These are phyloP conservation scores for Phytophthora ohioensis DNA, from an alignment of 352 stramenopile species.

Conservation along the genomic window DNA sequence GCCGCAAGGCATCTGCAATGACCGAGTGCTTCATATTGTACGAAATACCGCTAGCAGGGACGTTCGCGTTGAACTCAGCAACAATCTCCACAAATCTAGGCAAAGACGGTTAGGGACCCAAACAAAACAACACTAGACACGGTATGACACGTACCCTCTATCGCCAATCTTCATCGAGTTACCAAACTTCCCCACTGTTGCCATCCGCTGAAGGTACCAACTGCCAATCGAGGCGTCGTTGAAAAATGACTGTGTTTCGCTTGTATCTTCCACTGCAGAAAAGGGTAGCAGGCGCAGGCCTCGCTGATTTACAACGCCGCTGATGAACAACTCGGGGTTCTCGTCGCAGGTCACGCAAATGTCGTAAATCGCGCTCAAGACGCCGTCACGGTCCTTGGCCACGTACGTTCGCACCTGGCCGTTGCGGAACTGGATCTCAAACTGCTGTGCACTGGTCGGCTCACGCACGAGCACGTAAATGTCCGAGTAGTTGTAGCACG, in stretches of 20 bases:
- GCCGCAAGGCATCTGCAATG: conserved; percentile 77
- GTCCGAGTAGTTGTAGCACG: conserved; percentile 67
- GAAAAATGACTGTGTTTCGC: conserved; percentile 80
- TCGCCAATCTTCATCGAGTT: conserved; percentile 64
- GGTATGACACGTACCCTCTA: conserved; percentile 56
- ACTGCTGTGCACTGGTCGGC: conserved; percentile 51
- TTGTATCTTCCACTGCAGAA: conserved; percentile 73
- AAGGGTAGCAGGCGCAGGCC: conserved; percentile 76
- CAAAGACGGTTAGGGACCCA: conserved; percentile 15
- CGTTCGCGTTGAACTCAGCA: conserved; percentile 92
- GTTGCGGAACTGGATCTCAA: conserved; percentile 82
- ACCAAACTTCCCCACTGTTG: conserved; percentile 69
- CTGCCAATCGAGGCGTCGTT: conserved; percentile 81
- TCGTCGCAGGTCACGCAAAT: conserved; percentile 80
- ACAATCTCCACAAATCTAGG: conserved; percentile 83
- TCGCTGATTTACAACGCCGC: conserved; percentile 68
- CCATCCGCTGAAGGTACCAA: conserved; percentile 84
- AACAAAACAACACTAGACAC: background rate
- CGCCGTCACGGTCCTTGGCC: conserved; percentile 71
- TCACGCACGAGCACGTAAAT: conserved; percentile 80
- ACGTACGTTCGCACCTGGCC: conserved; percentile 68
- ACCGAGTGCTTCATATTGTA: conserved; percentile 87
- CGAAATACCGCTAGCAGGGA: conserved; percentile 81
- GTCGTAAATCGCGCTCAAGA: conserved; percentile 83
- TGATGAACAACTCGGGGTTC: conserved; percentile 81